Percentiles rank a stretch among this genome's conserved stretches.
Conservation (phyloP, 2,329 filamentous ascomycete species). For the Byssochlamys sp. region DNA sequence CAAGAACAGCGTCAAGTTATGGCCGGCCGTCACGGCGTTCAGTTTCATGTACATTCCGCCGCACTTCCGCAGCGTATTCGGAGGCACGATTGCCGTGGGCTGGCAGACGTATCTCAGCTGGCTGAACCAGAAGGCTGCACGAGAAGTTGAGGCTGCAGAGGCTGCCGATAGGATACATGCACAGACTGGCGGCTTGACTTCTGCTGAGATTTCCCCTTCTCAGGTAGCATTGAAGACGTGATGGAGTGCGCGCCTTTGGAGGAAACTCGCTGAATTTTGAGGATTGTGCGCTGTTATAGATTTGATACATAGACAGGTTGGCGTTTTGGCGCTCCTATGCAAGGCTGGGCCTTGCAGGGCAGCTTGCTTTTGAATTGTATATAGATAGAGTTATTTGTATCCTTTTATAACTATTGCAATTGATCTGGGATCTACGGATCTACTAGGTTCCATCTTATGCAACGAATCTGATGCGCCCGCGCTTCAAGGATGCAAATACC, state of each 20-base stretch:
- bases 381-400: neutral
- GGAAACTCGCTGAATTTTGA: neutral
- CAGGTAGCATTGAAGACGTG: neutral
- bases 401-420: too few relatives aligned
- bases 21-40: constrained; percentile 79
- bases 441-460: too few relatives aligned
- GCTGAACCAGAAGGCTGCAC: constrained; percentile 65
- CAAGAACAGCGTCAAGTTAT: constrained; percentile 72
- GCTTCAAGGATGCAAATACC: too few relatives aligned
- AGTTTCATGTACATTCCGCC: constrained; percentile 74
- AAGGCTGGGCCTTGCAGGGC: neutral
- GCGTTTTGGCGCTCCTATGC: neutral
- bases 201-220: neutral
- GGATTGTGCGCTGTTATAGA: neutral
- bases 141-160: constrained; percentile 37
- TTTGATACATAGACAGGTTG: neutral
- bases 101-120: constrained; percentile 89
- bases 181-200: neutral
- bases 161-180: constrained; percentile 4
- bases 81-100: constrained; percentile 67
- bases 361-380: neutral
- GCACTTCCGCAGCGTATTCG: constrained; percentile 71
- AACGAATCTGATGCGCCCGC: too few relatives aligned
- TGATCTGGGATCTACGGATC: too few relatives aligned
- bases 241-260: neutral